Evolutionary conservation across 208 protist species (phyloP).

Genomic region (Wallacemonas collosoma): DNA sequence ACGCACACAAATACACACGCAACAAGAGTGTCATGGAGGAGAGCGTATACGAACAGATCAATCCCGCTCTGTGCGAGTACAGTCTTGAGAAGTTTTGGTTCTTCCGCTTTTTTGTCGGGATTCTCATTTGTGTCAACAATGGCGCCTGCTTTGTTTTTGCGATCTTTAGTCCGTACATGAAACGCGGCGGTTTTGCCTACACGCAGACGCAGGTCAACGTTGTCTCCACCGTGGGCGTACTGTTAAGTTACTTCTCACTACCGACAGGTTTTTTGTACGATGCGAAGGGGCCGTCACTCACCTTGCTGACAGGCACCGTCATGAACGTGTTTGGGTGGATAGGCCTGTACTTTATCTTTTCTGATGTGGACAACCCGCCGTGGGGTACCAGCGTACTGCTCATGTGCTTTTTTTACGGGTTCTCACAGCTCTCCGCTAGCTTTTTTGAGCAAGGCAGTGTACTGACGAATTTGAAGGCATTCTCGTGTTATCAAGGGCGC

Average conservation of each 20-base stretch:
- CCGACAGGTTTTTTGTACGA: constrained; percentile 83
- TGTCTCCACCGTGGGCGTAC: constrained; percentile 70
- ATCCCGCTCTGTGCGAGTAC: constrained; percentile 9
- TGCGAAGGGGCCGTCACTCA: constrained; percentile 46
- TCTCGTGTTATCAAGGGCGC: constrained; percentile 75
- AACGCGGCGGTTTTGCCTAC: constrained; percentile 48
- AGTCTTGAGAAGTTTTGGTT: constrained; percentile 71
- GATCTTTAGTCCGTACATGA: constrained; percentile 78
- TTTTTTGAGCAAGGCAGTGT: constrained; percentile 82
- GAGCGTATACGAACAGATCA: neutral
- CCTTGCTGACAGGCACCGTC: constrained; percentile 53
- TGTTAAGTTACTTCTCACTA: constrained; percentile 85
- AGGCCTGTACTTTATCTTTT: constrained; percentile 75
- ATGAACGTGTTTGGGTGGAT: constrained; percentile 74
- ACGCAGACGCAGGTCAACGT: constrained; percentile 64
- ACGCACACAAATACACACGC: neutral
- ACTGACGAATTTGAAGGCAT: constrained; percentile 74
- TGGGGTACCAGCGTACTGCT: constrained; percentile 39
- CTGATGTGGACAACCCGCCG: constrained; percentile 38
- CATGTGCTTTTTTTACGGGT: constrained; percentile 71
- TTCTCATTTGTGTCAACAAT: constrained; percentile 80
- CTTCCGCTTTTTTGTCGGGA: constrained; percentile 76
- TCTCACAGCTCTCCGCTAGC: constrained; percentile 82
- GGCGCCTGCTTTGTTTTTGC: constrained; percentile 81
- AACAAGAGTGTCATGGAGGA: neutral